These are phyloP conservation scores for Bipolaris zeicola DNA, from an alignment of 2,329 filamentous ascomycete genomes.

Conservation along the genomic window DNA sequence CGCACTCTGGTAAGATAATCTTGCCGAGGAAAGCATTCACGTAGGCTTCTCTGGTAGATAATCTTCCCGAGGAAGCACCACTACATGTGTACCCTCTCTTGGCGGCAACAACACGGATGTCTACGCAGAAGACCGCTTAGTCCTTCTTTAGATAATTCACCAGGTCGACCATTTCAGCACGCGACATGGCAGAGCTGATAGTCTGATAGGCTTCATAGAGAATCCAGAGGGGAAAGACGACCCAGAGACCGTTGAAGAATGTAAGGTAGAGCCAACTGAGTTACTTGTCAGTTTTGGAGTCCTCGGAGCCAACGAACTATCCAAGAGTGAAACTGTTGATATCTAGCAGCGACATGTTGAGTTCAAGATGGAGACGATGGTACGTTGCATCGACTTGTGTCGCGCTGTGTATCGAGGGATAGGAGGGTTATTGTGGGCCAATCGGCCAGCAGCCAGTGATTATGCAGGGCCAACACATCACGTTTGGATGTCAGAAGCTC, in stretches of 20 bases:
- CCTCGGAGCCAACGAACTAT: neutral
- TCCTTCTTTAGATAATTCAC: constrained; percentile 48
- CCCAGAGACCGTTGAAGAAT: constrained; percentile 70
- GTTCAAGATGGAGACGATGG: neutral
- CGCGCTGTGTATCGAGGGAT: neutral
- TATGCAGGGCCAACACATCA: constrained; percentile 27
- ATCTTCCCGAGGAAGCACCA: neutral
- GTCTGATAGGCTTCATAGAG: constrained; percentile 58
- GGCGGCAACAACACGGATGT: neutral
- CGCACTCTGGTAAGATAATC: too few relatives aligned
- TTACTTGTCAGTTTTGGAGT: constrained; percentile 6
- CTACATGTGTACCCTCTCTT: neutral
- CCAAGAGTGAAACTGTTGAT: neutral
- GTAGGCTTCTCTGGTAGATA: too few relatives aligned
- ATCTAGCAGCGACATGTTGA: neutral
- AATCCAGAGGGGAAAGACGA: constrained; percentile 64
- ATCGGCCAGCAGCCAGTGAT: constrained; percentile 9
- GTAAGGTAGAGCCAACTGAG: constrained; percentile 64
- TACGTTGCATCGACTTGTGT: constrained; percentile 1
- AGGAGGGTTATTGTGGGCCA: constrained; percentile 23
- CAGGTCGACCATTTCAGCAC: constrained; percentile 47
- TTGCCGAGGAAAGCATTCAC: neutral
- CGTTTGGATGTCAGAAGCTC: constrained; percentile 5
- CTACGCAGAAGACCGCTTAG: neutral
- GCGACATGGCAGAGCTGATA: constrained; percentile 47